Base-by-base conservation (phyloP, 768 basidiomycete genomes). In the Leccinum subgranulosum region DNA sequence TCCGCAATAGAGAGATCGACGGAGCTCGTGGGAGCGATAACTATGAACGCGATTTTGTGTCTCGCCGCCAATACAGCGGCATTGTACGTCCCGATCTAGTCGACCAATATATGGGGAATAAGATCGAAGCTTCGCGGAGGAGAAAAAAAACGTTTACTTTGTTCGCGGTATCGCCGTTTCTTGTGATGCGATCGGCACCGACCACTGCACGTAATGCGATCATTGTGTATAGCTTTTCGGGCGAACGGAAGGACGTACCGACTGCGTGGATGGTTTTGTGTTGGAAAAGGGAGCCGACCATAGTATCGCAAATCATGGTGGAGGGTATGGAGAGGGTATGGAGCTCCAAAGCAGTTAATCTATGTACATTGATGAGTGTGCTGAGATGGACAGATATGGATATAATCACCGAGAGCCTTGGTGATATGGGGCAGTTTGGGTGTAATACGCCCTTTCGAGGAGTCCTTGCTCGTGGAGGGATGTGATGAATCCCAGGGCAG, bases 81-180 rank as follows among this genome's bases (percentile, higher is more conserved):
- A 65, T 98, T 96, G 77, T 96, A 98, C 0, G 96, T 97, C 51
- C 94, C 94, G 68, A 98, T 90, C 79, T 81, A 51, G 23, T 55
- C 17, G 17, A 33, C 17, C 43, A 19, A 17, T 4, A 33, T 8
- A 33, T 21, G 33, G 27, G 19, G 51, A 49, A 46, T 53, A 21
- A 36, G 17, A 47, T 47, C 21, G 41, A 31, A 17, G 12, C 34
- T 47, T 46, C n/a, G 17, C 41, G 33, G 60, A 51, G n/a, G 21
- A 25, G 23, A 47, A 45, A n/a, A 2, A 31, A 11, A 10, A 65
- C 72, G 27, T 19, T 36, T 56, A 83, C 85, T 79, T 98, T 98
- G 80, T 98, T 98, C 15, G 96, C 96, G 1, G 96, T 98, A 75
- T 98, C 96, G 4, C 96, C 96, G 66, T 98, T 98, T 69, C 77